Conservation (phyloP, 169 alveolate species). For the Plasmodium sp. region DNA sequence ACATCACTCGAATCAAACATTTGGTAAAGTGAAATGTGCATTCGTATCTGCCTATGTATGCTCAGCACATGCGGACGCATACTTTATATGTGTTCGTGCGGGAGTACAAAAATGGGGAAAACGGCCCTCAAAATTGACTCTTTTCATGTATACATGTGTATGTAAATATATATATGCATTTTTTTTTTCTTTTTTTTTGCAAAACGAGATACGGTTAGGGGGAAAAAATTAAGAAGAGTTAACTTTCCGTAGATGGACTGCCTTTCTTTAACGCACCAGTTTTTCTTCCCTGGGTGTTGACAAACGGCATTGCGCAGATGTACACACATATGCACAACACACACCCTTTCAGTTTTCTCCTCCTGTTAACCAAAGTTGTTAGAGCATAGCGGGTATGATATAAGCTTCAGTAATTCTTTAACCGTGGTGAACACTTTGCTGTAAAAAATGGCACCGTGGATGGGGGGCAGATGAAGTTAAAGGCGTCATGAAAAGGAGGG, state of each 20-base stretch:
- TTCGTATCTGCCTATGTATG: not conserved
- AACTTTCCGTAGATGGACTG: not conserved
- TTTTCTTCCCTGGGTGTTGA: not conserved
- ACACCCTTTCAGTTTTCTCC: not conserved
- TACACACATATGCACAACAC: not conserved
- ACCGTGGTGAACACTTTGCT: slow-evolving; percentile 55
- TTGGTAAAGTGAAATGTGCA: not conserved
- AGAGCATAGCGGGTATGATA: slow-evolving; percentile 29
- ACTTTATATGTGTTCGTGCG: slow-evolving; percentile 1
- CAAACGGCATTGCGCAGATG: not conserved
- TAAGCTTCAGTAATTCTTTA: slow-evolving; percentile 60
- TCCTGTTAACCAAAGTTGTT: slow-evolving; percentile 5
- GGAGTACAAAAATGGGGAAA: not conserved
- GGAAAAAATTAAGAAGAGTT: not conserved
- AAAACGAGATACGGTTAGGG: not conserved
- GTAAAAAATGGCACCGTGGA: not conserved
- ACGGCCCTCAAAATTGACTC: not conserved
- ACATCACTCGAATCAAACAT: not conserved
- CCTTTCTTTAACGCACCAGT: not conserved
- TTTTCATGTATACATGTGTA: not conserved
- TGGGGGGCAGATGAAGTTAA: not conserved
- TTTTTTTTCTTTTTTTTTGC: not conserved
- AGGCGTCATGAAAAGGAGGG: not conserved
- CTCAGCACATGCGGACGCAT: not conserved
- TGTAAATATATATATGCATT: not conserved